Conservation (phyloP, 2,329 filamentous ascomycete genomes). For the Bisporella sp. region DNA sequence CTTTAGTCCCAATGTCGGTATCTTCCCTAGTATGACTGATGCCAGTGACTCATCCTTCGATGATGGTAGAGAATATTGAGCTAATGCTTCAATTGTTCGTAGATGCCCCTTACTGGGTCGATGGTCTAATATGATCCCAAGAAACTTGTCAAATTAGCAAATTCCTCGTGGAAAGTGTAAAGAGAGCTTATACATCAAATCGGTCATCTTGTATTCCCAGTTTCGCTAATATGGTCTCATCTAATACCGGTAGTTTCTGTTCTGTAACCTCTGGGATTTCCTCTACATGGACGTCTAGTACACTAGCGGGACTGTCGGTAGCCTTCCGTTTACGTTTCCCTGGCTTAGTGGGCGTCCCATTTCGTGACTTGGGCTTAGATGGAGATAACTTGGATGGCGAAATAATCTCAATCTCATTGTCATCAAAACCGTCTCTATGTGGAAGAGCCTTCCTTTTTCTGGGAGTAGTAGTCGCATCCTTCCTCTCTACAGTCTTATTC, state of each 20-base stretch:
- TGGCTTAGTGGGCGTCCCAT: conserved; percentile 52
- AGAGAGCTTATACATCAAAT: conserved; percentile 27
- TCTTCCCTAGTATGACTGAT: conserved; percentile 58
- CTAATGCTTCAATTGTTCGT: conserved; percentile 61
- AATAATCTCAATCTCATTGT: conserved; percentile 39
- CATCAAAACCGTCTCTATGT: conserved; percentile 69
- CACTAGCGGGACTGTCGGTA: conserved; percentile 59
- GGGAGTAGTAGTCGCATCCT: conserved; percentile 41
- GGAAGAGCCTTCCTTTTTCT: conserved; percentile 53
- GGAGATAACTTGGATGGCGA: conserved; percentile 43
- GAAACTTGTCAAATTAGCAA: conserved; percentile 18
- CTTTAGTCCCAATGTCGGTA: conserved; percentile 50
- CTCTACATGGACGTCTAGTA: conserved; percentile 33
- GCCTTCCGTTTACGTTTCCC: conserved; percentile 62
- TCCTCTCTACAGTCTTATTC: conserved; percentile 38
- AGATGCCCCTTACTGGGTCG: conserved; percentile 39
- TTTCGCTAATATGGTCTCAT: conserved; percentile 29
- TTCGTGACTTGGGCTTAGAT: conserved; percentile 31
- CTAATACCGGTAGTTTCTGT: conserved; percentile 17
- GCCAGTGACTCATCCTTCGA: conserved; percentile 55
- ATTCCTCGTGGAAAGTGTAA: background rate
- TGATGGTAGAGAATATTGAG: conserved; percentile 59
- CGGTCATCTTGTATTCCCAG: conserved; percentile 34
- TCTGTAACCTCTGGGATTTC: conserved; percentile 10
- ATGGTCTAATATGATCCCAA: conserved; percentile 28